phyloP scores from a whole-genome alignment of 2,329 filamentous ascomycete species.

The Tolypocladium cylindrosporum region DNA sequence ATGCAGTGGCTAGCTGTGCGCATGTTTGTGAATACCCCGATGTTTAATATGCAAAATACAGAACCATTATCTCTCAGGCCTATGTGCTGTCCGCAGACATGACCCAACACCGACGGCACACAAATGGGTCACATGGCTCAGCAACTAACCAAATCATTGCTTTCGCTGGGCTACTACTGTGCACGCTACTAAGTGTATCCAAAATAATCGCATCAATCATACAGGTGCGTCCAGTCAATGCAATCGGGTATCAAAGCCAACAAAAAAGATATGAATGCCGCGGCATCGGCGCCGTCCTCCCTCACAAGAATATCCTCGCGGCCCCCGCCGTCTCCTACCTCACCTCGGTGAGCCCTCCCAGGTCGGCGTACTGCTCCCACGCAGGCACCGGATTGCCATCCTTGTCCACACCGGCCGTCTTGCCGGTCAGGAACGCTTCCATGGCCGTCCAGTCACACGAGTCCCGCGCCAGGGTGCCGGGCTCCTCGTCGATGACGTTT shows the following conservation, averaged over 20 bases:
- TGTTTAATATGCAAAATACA: background rate
- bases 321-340: constrained; percentile 8
- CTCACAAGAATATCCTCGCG: no score
- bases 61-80: no score
- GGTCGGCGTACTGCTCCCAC: constrained; percentile 36
- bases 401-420: constrained; percentile 5
- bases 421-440: constrained; percentile 23
- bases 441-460: constrained; percentile 26
- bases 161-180: background rate
- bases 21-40: background rate
- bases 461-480: constrained; percentile 14
- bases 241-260: constrained; percentile 8
- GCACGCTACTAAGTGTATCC: background rate
- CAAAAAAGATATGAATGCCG: constrained; percentile 2
- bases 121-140: background rate
- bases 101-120: no score
- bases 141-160: background rate
- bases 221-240: constrained; percentile 1
- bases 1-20: background rate
- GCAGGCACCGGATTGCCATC: constrained; percentile 20
- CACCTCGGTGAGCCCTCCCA: constrained; percentile 33
- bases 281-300: background rate
- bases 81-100: background rate
- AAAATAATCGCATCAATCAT: background rate
- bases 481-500: constrained; percentile 15